A percentile compares a stretch with the other conserved stretches of the same genome.
These are phyloP conservation scores for Aureoboletus auriporus DNA, from an alignment of 768 basidiomycete species.

Conservation along the genomic window DNA sequence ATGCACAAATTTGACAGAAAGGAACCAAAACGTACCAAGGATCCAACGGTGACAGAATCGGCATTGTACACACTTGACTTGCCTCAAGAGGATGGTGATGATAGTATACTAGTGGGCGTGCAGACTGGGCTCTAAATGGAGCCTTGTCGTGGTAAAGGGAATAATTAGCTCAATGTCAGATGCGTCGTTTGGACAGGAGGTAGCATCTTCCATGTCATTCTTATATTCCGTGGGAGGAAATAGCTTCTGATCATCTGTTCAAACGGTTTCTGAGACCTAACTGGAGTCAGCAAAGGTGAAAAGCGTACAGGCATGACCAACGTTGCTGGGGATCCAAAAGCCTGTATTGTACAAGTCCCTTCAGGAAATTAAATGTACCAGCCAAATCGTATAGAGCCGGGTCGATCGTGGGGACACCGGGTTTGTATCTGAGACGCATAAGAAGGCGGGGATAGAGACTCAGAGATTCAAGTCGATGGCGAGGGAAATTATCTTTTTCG, in stretches of 20 bases:
- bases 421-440: slow-evolving; percentile 50
- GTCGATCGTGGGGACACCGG: slow-evolving; percentile 38
- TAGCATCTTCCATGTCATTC: slow-evolving; percentile 26
- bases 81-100: slow-evolving; percentile 21
- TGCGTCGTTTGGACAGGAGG: slow-evolving; percentile 23
- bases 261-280: slow-evolving; percentile 27
- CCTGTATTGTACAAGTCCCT: slow-evolving; percentile 40
- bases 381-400: slow-evolving; percentile 25
- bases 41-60: no score
- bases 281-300: background rate
- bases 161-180: slow-evolving; percentile 29
- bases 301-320: slow-evolving; percentile 18
- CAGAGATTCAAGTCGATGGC: slow-evolving; percentile 60
- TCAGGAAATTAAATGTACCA: slow-evolving; percentile 24
- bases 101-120: slow-evolving; percentile 22
- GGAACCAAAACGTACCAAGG: no score
- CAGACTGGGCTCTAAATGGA: slow-evolving; percentile 3
- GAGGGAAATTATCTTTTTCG: slow-evolving; percentile 47
- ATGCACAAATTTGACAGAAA: no score
- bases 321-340: slow-evolving; percentile 48
- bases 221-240: slow-evolving; percentile 30
- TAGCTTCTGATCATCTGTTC: slow-evolving; percentile 28
- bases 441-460: slow-evolving; percentile 59
- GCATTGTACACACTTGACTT: background rate
- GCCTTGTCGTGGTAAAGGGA: background rate